Base-by-base conservation (phyloP, 2,329 filamentous ascomycete species). In the Cytospora mali region DNA sequence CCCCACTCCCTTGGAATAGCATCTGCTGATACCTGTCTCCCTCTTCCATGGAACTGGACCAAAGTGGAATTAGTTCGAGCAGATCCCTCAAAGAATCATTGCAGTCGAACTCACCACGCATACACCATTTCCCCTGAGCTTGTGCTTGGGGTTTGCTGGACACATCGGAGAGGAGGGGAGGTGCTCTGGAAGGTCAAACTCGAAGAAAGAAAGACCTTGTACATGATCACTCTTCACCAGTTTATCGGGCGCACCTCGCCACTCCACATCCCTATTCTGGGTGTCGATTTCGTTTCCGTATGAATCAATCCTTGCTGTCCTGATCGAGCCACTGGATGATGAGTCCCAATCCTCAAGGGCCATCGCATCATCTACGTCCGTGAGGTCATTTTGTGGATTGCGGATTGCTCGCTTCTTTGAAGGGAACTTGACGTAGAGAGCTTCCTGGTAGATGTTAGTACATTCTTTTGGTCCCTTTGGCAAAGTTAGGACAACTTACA, bases 131-230 rank as follows among this genome's bases (percentile, higher is more conserved):
- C 81, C 80, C n/a, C 77, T 74, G 16, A 76, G 76, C 58, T 69
- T 69, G 60, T 81, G 77, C 48, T 74, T 77, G 50, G 71, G 70
- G 68, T 84, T 82, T 10, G 80, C 72, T 2, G 82, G 82, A 60
- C 82, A 84, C 73, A 83, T 76, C 18, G 81, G 81, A 67, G 81
- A 84, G 62, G 66, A 79, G 33, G 81, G 79, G 9, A 82, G 71
- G 65, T 84, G 82, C 65, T 84, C 80, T 1, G 81, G 80, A 13
- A 84, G 65, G 53, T 82, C 75, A 62, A 84, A 83, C 54, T 79
- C 72, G 62, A 84, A 84, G 59, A 61, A 46, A 10, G 66, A 28
- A 21, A 58, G 61, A 55, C 50, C 48, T 53, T 48, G 58, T 0
- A 69, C 60, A 16, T 67, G 61, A 27, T 67, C 66, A 64, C 70